phyloP scores from a whole-genome alignment of 306 rosid species.

The Prunus salicina region DNA sequence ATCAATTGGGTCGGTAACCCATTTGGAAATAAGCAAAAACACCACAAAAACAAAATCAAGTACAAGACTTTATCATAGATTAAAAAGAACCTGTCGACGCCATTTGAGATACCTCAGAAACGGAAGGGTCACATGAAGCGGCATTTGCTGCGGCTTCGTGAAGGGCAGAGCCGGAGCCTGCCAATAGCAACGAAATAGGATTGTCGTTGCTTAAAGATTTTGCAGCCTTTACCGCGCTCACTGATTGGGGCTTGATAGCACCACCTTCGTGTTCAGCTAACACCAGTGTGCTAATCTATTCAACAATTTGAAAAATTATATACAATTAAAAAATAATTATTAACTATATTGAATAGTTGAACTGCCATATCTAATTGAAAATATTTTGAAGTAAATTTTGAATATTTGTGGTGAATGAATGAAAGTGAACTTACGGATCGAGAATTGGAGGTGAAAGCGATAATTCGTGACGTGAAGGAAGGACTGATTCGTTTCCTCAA shows the following conservation, averaged over 20 bases:
- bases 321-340: too few species aligned
- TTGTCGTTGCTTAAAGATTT: conserved; percentile 46
- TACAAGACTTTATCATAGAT: background rate
- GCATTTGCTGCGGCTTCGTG: conserved; percentile 74
- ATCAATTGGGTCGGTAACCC: background rate
- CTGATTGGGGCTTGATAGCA: conserved; percentile 54
- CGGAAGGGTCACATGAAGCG: conserved; percentile 66
- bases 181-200: conserved; percentile 68
- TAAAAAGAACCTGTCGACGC: background rate
- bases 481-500: conserved; percentile 41
- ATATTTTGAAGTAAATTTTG: too few species aligned
- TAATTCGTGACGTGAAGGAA: conserved; percentile 23
- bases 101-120: conserved; percentile 52
- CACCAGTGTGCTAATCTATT: conserved; percentile 74
- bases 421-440: conserved; percentile 47
- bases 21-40: background rate
- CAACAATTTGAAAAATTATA: background rate
- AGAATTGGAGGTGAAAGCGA: conserved; percentile 22
- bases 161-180: conserved; percentile 81
- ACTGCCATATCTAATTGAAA: background rate
- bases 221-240: conserved; percentile 78
- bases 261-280: conserved; percentile 84
- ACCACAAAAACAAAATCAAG: background rate
- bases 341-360: background rate
- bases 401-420: background rate